Conservation (phyloP, 129 eudicot species). For the Pseudognaphalium luteoalbum region DNA sequence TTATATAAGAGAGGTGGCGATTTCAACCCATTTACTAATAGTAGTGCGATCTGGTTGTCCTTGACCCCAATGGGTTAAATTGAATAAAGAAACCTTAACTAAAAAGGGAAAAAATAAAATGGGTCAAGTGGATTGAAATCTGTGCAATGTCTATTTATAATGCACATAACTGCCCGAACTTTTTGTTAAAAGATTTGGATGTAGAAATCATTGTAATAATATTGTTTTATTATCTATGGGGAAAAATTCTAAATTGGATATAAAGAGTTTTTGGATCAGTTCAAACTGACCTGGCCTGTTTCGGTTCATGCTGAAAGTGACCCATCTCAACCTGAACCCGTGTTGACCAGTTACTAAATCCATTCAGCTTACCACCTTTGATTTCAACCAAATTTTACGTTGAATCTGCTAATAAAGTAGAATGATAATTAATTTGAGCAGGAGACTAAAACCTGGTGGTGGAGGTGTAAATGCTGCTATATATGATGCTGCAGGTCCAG, state of each 20-base stretch:
- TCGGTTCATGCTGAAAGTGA: background rate
- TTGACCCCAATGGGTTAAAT: background rate
- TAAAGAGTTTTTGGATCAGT: background rate
- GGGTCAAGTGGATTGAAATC: background rate
- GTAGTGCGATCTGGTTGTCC: background rate
- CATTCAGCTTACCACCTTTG: background rate
- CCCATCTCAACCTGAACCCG: background rate
- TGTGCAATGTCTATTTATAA: background rate
- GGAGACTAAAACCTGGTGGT: slow-evolving; percentile 97
- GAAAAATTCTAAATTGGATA: background rate
- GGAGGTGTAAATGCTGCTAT: slow-evolving; percentile 99
- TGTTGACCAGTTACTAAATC: background rate
- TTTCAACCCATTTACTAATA: background rate
- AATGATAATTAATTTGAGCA: slow-evolving; percentile 32
- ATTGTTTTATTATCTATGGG: background rate
- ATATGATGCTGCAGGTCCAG: slow-evolving; percentile 74
- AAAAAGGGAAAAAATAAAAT: background rate
- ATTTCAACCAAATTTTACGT: background rate
- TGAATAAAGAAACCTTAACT: too few species aligned
- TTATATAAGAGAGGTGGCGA: background rate
- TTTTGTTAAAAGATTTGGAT: background rate
- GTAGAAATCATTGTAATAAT: background rate
- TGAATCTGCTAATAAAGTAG: slow-evolving; percentile 1
- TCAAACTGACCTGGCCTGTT: background rate
- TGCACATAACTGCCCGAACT: background rate